phyloP scores from a whole-genome alignment of 139 green algal species.

The Zygnema circumcarinatum region DNA sequence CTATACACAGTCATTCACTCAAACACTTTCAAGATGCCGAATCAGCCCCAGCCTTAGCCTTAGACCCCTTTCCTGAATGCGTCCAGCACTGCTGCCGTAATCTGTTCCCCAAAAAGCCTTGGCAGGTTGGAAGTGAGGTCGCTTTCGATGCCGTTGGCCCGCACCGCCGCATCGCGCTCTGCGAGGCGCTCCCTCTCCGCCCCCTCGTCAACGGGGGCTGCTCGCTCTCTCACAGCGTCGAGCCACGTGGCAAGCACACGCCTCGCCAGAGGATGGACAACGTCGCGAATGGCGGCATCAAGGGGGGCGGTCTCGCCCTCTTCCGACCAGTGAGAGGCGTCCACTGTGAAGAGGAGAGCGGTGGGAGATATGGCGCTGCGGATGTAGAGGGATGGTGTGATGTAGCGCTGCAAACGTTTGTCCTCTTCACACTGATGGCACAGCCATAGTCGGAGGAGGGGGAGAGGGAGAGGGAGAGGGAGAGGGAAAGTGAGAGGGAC shows the following conservation, averaged over 20 bases:
- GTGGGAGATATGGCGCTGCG: neutral
- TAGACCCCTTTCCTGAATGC: slow-evolving; percentile 2
- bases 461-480: slow-evolving; percentile 12
- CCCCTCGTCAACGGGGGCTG: neutral
- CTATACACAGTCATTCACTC: too few species aligned
- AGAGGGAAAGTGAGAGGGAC: neutral
- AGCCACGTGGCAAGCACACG: neutral
- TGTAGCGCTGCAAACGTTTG: neutral
- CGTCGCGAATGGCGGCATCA: neutral
- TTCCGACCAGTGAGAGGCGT: neutral
- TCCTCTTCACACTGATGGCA: slow-evolving; percentile 12
- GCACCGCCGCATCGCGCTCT: neutral
- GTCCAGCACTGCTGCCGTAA: neutral
- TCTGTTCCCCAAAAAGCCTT: slow-evolving; percentile 1
- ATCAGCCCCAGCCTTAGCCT: too few species aligned
- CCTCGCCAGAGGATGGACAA: neutral
- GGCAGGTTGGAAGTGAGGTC: slow-evolving; percentile 21
- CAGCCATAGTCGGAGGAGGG: neutral
- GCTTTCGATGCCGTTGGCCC: neutral
- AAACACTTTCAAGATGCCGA: too few species aligned
- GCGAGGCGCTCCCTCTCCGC: neutral
- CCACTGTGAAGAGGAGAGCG: slow-evolving; percentile 14
- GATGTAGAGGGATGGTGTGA: slow-evolving; percentile 18
- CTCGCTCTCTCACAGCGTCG: neutral
- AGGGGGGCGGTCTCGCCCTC: neutral